Evolutionary conservation across 2,329 filamentous ascomycete species (phyloP).

Genomic region (Exophiala viscosa): DNA sequence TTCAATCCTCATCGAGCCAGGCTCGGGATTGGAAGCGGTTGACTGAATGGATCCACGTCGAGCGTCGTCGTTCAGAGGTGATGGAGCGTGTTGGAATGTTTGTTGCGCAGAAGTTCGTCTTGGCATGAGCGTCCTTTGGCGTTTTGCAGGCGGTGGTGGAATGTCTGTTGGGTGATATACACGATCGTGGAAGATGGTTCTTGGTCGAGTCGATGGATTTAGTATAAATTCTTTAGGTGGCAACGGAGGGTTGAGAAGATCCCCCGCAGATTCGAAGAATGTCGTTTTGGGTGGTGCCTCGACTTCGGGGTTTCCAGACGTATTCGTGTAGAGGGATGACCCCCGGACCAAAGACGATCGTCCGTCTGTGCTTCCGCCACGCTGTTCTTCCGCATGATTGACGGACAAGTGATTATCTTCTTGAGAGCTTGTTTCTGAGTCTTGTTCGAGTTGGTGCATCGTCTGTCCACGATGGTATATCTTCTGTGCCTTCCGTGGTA

Average conservation of each 20-base stretch:
- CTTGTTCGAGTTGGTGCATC: slow-evolving; percentile 46
- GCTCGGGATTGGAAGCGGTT: slow-evolving; percentile 36
- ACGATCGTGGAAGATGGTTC: slow-evolving; percentile 94
- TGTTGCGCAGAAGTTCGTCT: slow-evolving; percentile 5
- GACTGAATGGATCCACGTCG: slow-evolving; percentile 40
- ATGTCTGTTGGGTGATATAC: slow-evolving; percentile 94
- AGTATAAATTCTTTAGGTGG: slow-evolving; percentile 77
- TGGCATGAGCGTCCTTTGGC: slow-evolving; percentile 38
- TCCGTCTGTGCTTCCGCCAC: slow-evolving; percentile 6
- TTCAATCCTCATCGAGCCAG: slow-evolving; percentile 73
- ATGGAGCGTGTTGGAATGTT: slow-evolving; percentile 3
- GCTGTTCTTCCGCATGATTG: neutral
- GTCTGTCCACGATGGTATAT: slow-evolving; percentile 79
- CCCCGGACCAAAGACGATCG: slow-evolving; percentile 41
- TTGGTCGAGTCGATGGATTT: slow-evolving; percentile 73
- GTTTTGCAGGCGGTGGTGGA: slow-evolving; percentile 64
- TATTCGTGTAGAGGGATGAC: slow-evolving; percentile 48
- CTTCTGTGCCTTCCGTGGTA: slow-evolving; percentile 58
- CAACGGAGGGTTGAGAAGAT: slow-evolving; percentile 84
- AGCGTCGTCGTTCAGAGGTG: slow-evolving; percentile 5
- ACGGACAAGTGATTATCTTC: neutral
- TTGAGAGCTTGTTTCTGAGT: slow-evolving; percentile 7
- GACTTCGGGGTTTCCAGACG: slow-evolving; percentile 40
- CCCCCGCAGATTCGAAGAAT: slow-evolving; percentile 90
- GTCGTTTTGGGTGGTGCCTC: slow-evolving; percentile 82